Percentiles rank a stretch among this genome's conserved stretches.
These are phyloP conservation scores for Ailanthus altissimus DNA, from an alignment of 345 rosid genomes.

Conservation along the genomic window DNA sequence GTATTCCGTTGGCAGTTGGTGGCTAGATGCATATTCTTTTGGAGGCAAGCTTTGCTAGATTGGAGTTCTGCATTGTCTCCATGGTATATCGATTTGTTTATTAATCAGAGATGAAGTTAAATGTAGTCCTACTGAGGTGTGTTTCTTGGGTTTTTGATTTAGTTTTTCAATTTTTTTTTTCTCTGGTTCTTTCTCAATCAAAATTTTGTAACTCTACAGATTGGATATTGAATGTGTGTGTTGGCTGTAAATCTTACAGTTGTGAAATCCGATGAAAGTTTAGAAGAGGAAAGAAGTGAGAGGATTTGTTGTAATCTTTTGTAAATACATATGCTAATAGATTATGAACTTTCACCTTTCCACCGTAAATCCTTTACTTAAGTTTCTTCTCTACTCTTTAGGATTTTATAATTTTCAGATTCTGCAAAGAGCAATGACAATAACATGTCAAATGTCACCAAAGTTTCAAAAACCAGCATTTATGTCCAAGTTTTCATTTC, in stretches of 20 bases:
- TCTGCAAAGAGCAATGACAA: not conserved
- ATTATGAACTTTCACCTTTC: not conserved
- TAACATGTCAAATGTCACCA: not conserved
- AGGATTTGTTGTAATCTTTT: slow-evolving; percentile 38
- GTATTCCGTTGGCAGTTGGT: slow-evolving; percentile 36
- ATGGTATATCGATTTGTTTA: slow-evolving; percentile 49
- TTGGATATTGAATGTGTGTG: slow-evolving; percentile 33
- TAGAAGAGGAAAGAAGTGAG: slow-evolving; percentile 25
- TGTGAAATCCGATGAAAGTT: slow-evolving; percentile 30
- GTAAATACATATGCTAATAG: slow-evolving; percentile 40
- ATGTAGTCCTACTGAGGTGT: slow-evolving; percentile 31
- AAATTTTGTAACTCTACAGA: slow-evolving; percentile 25
- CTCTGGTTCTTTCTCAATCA: slow-evolving; percentile 1
- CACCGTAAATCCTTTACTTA: not conserved
- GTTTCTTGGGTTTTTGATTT: slow-evolving; percentile 17
- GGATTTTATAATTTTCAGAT: not conserved
- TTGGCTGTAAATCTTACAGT: slow-evolving; percentile 39
- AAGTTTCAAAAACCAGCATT: too few species aligned
- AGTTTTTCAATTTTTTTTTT: not conserved
- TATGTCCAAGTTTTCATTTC: too few species aligned
- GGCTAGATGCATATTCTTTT: slow-evolving; percentile 63
- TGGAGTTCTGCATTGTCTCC: slow-evolving; percentile 42
- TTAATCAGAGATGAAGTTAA: slow-evolving; percentile 34
- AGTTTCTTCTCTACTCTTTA: not conserved
- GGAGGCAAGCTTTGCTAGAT: slow-evolving; percentile 49